These are phyloP conservation scores for Paulownia fortunei DNA, from an alignment of 257 asterid genomes.

Conservation along the genomic window DNA sequence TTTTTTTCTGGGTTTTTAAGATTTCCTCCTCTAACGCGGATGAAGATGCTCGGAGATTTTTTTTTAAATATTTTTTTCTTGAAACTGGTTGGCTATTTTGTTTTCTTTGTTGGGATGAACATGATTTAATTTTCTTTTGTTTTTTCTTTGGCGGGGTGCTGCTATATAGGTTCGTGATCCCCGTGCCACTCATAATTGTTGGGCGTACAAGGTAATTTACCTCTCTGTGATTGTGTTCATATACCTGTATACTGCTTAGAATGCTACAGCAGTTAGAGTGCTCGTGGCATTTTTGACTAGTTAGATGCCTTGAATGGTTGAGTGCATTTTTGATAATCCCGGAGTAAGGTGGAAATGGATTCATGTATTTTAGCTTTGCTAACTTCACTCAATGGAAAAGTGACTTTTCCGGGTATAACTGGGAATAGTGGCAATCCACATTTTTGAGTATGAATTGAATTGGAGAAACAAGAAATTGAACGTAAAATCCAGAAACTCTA, in stretches of 20 bases:
- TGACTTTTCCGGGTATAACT: neutral
- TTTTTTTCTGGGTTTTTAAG: neutral
- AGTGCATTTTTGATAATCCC: neutral
- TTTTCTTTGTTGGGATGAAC: neutral
- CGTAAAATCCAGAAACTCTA: neutral
- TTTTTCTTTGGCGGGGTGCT: conserved; percentile 13
- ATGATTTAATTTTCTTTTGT: neutral
- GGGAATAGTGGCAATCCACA: neutral
- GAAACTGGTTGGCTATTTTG: neutral
- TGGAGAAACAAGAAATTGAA: neutral
- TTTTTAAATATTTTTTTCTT: neutral
- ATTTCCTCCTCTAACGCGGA: neutral
- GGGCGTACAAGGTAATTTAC: conserved; percentile 86
- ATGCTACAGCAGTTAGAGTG: neutral
- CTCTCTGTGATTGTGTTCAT: conserved; percentile 6
- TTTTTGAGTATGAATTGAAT: conserved; percentile 11
- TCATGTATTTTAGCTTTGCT: neutral
- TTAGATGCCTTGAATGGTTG: conserved; percentile 4
- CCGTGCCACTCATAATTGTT: conserved; percentile 93
- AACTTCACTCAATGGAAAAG: neutral
- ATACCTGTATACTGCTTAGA: neutral
- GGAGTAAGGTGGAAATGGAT: neutral
- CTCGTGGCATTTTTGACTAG: neutral
- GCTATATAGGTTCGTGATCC: conserved; percentile 72
- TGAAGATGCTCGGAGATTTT: neutral